Base-by-base conservation (phyloP, 2,329 filamentous ascomycete genomes). In the Rachicladosporium sp. region DNA sequence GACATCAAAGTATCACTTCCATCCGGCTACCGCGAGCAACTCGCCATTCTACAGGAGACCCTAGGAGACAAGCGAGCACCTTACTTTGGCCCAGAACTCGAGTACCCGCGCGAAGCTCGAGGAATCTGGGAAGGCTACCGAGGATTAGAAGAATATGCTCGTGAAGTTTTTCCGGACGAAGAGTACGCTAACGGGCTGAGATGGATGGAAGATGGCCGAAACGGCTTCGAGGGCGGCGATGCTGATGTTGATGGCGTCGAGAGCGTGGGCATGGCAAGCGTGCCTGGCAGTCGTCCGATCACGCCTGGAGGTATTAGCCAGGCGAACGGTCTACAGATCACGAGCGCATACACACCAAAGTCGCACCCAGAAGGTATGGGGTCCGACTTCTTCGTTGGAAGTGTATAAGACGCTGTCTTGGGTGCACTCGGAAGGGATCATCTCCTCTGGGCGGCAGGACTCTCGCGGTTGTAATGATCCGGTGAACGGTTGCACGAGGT, bases 121-220 rank as follows among this genome's bases (percentile, higher is more conserved):
- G 73, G 81, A 50, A 66, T 98, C 19, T 96, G 91, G 91, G 85
- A 93, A 57, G 91, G 87, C 3, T 86, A 86, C 49, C 73, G 91
- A 40, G 83, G 85, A 23, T 73, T 96, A 50, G 87, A 95, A 57
- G 91, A 96, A 62, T 98, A 96, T 59, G 89, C 89, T 1, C 73
- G 83, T 36, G 91, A 96, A 59, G 87, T 93, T 21, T 96, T 96
- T 53, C 85, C 86, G 0, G 73, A 95, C 9, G 91, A 98, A 61
- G 91, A 98, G 64, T 82, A 88, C 51, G 86, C 87, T 27, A 96
- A 96, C 58, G 89, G 89, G 4, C 66, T 91, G 55, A 85, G 82
- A 10, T 98, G 91, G 91, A 96, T 95, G 89, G 65, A 68, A 46
- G 68, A 72, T 9, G 40, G 40, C 3, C 35, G 40, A 8, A 35